Percentiles rank a stretch among this genome's conserved stretches.
These are phyloP conservation scores for Trichophaea hybrida DNA, from an alignment of 2,329 filamentous ascomycete genomes.

Conservation along the genomic window DNA sequence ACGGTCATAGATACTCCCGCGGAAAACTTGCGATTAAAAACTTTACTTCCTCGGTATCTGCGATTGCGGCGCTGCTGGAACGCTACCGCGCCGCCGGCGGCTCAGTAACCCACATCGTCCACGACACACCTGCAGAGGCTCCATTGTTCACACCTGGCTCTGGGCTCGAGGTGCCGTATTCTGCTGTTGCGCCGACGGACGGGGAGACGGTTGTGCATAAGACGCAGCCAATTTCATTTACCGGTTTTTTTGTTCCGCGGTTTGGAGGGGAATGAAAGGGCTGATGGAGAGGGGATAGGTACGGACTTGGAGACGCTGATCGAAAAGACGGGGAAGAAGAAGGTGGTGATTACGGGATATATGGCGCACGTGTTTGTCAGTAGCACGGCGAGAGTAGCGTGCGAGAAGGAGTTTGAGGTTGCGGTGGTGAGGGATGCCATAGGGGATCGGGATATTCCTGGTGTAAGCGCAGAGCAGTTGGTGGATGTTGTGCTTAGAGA, in stretches of 20 bases:
- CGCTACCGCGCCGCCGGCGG: conserved; percentile 44
- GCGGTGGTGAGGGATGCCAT: conserved; percentile 47
- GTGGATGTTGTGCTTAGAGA: conserved; percentile 41
- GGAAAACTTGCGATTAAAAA: conserved; percentile 45
- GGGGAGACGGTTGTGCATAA: conserved; percentile 46
- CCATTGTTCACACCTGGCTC: conserved; percentile 53
- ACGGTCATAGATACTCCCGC: conserved; percentile 31
- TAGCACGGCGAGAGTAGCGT: conserved; percentile 47
- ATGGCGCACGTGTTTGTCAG: conserved; percentile 36
- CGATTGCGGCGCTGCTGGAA: conserved; percentile 43
- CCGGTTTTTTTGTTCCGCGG: conserved; percentile 37
- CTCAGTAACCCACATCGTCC: conserved; percentile 46
- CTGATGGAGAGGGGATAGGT: conserved; percentile 5
- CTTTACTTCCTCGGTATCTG: conserved; percentile 40
- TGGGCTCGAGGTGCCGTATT: conserved; percentile 45
- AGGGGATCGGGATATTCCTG: conserved; percentile 52
- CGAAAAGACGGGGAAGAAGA: not conserved
- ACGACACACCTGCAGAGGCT: conserved; percentile 44
- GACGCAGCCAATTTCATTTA: conserved; percentile 45
- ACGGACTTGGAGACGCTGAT: conserved; percentile 16
- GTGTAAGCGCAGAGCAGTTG: conserved; percentile 42
- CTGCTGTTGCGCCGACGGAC: conserved; percentile 40
- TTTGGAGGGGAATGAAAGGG: not conserved
- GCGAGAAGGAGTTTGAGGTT: conserved; percentile 49
- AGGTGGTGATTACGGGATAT: conserved; percentile 29